Base-by-base conservation (phyloP, 2,329 filamentous ascomycete species). In the Paecilomyces niveus region DNA sequence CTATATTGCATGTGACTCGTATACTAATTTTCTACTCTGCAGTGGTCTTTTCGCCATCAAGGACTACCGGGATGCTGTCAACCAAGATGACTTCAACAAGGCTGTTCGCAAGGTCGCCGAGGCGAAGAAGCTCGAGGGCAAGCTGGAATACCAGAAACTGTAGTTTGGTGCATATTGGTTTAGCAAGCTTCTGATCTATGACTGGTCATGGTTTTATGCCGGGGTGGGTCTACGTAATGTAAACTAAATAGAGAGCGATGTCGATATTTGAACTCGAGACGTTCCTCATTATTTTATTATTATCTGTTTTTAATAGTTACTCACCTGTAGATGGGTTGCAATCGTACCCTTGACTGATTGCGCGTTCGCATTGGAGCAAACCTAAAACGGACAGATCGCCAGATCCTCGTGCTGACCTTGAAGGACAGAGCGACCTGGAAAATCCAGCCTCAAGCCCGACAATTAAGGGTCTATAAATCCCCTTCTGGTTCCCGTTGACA, bases 51-150 rank as follows among this genome's bases (percentile, higher is more conserved):
- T 97, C 75, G 92, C 94, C 51, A 99, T 99, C 84, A 97, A 97
- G 78, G 94, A 96, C 72, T 96, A 97, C 75, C 83, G 95, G 62
- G 94, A 99, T 69, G 86, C 92, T 11, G 90, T 99, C 77, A 97
- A 90, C 78, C 94, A 99, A 75, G 94, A 99, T 70, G 94, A 99
- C 72, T 97, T 97, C 86, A 99, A 97, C 82, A 97, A 97, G 80
- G 94, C 94, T 3, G 94, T 99, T 57, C 88, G 94, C 66, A 99
- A 99, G 85, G 89, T 99, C 66, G 92, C 90, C 15, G 94, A 99
- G 78, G 84, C 90, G 62, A 99, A 99, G 90, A 99, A 99, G 80
- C 79, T 99, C 68, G 94, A 99, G 78, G 93, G 94, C 77, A 97
- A 97, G 81, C 83, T 97, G 54, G 93, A 97, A 76, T 97, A 97